Evolutionary conservation across 2,329 filamentous ascomycete species (phyloP).

Genomic region (Parastagonospora avenae): DNA sequence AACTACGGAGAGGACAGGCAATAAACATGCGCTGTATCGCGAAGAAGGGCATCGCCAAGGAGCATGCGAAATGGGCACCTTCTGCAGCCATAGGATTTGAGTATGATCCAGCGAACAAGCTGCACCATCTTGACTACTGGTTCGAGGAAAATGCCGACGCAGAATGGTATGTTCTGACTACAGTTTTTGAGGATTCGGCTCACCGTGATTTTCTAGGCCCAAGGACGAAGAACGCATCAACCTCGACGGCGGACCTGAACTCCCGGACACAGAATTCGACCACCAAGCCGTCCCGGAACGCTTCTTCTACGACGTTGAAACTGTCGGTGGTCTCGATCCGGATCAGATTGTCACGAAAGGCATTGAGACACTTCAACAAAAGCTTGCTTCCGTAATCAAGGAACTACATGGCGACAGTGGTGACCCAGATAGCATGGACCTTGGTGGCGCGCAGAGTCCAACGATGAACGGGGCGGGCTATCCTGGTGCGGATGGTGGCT

Average conservation of each 20-base stretch:
- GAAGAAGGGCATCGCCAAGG: slow-evolving; percentile 98
- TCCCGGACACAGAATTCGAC: slow-evolving; percentile 86
- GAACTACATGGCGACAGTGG: slow-evolving; percentile 64
- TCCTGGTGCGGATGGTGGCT: slow-evolving; percentile 67
- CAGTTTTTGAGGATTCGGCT: neutral
- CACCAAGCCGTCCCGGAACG: slow-evolving; percentile 82
- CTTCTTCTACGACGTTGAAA: slow-evolving; percentile 96
- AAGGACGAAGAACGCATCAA: slow-evolving; percentile 80
- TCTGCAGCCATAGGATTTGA: slow-evolving; percentile 93
- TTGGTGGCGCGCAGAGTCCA: slow-evolving; percentile 69
- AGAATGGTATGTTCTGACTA: slow-evolving; percentile 75
- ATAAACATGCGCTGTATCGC: slow-evolving; percentile 89
- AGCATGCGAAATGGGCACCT: slow-evolving; percentile 97
- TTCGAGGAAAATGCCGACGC: slow-evolving; percentile 83
- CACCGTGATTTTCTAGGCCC: slow-evolving; percentile 62
- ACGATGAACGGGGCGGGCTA: slow-evolving; percentile 57
- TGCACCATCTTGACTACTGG: slow-evolving; percentile 92
- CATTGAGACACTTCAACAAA: slow-evolving; percentile 86
- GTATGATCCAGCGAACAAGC: slow-evolving; percentile 96
- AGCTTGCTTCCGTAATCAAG: slow-evolving; percentile 80
- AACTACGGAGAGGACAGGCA: slow-evolving; percentile 88
- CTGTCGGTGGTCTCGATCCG: slow-evolving; percentile 83
- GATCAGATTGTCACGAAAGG: slow-evolving; percentile 88
- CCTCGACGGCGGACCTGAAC: slow-evolving; percentile 73
- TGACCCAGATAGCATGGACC: slow-evolving; percentile 56